Conservation (phyloP, 2,329 filamentous ascomycete species). For the Ceratocystis smalleyi region DNA sequence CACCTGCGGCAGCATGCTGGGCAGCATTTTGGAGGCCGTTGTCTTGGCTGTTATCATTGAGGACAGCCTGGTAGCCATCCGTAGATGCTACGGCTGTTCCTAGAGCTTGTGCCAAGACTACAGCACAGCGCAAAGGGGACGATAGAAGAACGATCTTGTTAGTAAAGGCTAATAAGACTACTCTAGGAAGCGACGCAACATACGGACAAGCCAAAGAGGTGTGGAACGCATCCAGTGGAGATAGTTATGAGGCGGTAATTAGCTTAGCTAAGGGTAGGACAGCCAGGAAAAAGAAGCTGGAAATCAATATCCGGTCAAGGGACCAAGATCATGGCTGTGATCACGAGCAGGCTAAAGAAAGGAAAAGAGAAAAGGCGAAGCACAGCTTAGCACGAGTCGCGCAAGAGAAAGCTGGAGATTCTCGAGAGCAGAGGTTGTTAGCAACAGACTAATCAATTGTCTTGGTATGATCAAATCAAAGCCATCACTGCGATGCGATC, state of each 20-base stretch:
- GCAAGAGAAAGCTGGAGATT: not conserved
- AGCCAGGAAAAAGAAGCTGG: not conserved
- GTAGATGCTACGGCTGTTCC: not conserved
- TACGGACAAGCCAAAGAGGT: constrained; percentile 9
- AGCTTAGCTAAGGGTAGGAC: not conserved
- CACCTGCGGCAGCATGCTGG: not conserved
- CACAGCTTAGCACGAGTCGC: constrained; percentile 3
- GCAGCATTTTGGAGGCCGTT: not conserved
- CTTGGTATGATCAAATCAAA: not conserved
- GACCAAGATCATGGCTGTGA: constrained; percentile 2
- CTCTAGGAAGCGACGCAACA: not conserved
- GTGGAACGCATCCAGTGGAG: constrained; percentile 2
- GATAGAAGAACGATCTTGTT: not conserved
- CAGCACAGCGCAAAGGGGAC: not conserved
- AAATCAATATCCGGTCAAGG: not conserved
- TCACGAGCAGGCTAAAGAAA: not conserved
- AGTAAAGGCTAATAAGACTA: not conserved
- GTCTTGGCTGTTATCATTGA: not conserved
- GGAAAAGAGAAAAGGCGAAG: not conserved
- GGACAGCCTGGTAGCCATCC: constrained; percentile 1
- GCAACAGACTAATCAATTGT: not conserved
- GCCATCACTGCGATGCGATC: not conserved
- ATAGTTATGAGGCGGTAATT: not conserved
- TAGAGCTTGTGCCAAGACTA: constrained; percentile 6
- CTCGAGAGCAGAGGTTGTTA: too few species aligned